Conservation (phyloP, 805 yeast species). For the Torulaspora delbrueckii region DNA sequence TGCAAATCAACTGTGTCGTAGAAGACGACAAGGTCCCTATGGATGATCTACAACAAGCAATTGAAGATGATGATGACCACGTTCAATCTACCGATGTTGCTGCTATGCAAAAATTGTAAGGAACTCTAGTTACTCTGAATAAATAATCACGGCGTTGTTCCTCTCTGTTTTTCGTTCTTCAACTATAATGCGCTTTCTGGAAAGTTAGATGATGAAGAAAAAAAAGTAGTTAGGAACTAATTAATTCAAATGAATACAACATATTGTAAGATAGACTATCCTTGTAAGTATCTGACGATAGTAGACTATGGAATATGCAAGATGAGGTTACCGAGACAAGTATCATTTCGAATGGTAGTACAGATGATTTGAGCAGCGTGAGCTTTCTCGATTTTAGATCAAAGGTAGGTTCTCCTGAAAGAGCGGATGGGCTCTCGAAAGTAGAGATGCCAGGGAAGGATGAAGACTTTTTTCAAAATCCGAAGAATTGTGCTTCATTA, state of each 20-base stretch:
- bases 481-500: constrained; percentile 3
- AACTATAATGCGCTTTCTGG: neutral
- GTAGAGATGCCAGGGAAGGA: neutral
- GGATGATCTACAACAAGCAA: constrained; percentile 74
- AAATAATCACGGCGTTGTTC: constrained; percentile 5
- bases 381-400: constrained; percentile 15
- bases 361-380: constrained; percentile 2
- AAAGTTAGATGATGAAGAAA: neutral
- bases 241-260: no score
- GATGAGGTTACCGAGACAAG: constrained; percentile 9
- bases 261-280: neutral
- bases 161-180: constrained; percentile 1
- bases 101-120: constrained; percentile 96
- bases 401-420: constrained; percentile 8
- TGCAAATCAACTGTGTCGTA: constrained; percentile 96
- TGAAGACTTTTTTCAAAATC: constrained; percentile 7
- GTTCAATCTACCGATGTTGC: constrained; percentile 98
- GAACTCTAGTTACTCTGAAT: constrained; percentile 5
- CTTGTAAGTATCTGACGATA: neutral
- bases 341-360: constrained; percentile 8
- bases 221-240: neutral
- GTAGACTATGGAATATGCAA: constrained; percentile 15
- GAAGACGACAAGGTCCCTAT: constrained; percentile 95
- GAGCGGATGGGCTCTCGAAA: neutral
- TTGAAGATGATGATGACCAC: constrained; percentile 94